Evolutionary conservation across 805 yeast species (phyloP).

Genomic region (Kodamaea fukazawae): DNA sequence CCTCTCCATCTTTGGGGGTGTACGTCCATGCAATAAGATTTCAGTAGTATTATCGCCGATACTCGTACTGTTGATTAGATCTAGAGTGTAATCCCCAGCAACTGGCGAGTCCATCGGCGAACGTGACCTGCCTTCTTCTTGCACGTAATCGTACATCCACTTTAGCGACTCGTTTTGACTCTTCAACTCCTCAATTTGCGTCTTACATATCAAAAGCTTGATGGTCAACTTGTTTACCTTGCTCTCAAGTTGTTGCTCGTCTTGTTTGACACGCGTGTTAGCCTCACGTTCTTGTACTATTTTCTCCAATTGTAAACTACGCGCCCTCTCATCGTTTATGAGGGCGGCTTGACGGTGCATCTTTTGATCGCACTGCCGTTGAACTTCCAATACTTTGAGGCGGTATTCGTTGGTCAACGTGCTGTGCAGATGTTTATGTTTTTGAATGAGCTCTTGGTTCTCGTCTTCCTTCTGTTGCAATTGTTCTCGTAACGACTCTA

Average conservation of each 20-base stretch:
- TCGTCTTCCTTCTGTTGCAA: constrained; percentile 4
- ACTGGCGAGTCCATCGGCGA: not conserved
- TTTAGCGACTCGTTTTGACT: constrained; percentile 8
- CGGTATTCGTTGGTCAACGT: not conserved
- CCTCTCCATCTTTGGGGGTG: no score
- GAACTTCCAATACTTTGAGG: not conserved
- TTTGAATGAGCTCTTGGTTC: constrained; percentile 5
- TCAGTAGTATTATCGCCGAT: no score
- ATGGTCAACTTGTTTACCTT: constrained; percentile 1
- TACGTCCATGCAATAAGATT: no score
- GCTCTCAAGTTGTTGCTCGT: not conserved
- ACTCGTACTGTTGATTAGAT: no score
- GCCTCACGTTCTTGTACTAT: constrained; percentile 9
- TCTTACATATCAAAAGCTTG: constrained; percentile 1
- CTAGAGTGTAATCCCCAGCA: no score
- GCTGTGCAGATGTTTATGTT: not conserved
- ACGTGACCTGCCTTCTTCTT: no score
- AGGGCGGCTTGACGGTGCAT: not conserved
- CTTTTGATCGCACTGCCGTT: not conserved
- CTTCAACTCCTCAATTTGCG: constrained; percentile 5
- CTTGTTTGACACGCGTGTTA: constrained; percentile 3
- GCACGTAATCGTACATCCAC: constrained; percentile 5
- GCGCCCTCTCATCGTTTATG: constrained; percentile 1
- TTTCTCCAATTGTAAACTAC: constrained; percentile 9
- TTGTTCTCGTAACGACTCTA: constrained; percentile 12